Base-by-base conservation (phyloP, 2,329 filamentous ascomycete genomes). In the Magnaporthiopsis poae region DNA sequence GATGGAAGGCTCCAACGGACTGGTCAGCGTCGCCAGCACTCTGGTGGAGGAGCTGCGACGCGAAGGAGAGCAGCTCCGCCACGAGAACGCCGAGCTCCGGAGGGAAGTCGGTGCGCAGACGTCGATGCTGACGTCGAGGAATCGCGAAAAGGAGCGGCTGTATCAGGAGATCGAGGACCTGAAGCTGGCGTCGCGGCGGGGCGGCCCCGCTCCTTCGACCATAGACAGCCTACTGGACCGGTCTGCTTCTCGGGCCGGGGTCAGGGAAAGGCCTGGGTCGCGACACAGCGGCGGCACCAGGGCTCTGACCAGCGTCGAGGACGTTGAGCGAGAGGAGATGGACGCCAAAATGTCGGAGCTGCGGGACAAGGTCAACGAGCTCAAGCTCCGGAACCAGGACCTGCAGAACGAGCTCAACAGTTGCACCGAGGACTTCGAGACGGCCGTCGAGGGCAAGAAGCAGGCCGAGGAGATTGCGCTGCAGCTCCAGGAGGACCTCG, bases 121-220 rank as follows among this genome's bases (percentile, higher is more conserved):
- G 0, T 97, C 93, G 0, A 98, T 99, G 92, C 84, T 99, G 46
- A 97, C 94, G 0, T 98, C 95, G 52, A 86, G 95, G 31, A 97
- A 97, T 73, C 90, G 92, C 33, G 95, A 99, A 75, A 96, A 96
- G 74, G 93, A 98, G 75, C 87, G 92, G 5, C 82, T 99, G 11
- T 96, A 98, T 76, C 92, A 96, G 74, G 94, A 99, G 75, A 98
- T 98, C 69, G 95, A 99, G 77, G 93, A 97, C 69, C 82, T 99
- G 69, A 99, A 98, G 78, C 87, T 98, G 72, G 87, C 90, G 1
- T 89, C 92, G 70, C 88, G 92, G 66, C 88, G 91, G 69, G 86
- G 86, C 36, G 90, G 84, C 71, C 73, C 81, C 4, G 82, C 84
- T 0, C 82, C 84, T 0, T 86, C 86, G 0, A 86, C 92, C 1